phyloP scores from a whole-genome alignment of 352 stramenopile genomes.

The Aphanomyces stellatus region DNA sequence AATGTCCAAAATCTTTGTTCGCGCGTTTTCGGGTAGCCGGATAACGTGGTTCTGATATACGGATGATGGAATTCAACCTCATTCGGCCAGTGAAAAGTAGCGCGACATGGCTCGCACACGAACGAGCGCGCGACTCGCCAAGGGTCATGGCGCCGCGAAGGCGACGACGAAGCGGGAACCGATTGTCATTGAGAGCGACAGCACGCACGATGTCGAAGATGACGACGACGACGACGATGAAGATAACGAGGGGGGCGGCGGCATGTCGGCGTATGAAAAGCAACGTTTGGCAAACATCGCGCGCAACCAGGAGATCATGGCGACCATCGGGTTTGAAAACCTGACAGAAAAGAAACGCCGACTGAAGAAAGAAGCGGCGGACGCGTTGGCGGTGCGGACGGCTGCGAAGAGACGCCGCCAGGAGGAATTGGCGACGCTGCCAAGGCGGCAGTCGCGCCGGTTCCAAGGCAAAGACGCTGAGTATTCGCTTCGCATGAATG shows the following conservation, averaged over 20 bases:
- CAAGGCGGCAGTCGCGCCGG: conserved; percentile 2
- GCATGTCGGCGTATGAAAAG: conserved; percentile 66
- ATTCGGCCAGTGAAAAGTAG: too few species aligned
- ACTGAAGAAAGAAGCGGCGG: neutral
- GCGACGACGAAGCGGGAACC: neutral
- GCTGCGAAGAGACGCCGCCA: conserved; percentile 55
- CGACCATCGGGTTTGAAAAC: conserved; percentile 69
- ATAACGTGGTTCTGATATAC: too few species aligned
- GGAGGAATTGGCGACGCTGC: conserved; percentile 18
- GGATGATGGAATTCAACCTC: too few species aligned
- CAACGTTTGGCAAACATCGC: conserved; percentile 77
- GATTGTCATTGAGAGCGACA: conserved; percentile 1
- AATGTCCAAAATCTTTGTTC: too few species aligned
- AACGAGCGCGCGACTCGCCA: neutral
- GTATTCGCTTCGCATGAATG: conserved; percentile 19
- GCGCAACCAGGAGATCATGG: conserved; percentile 79
- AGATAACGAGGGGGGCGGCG: too few species aligned
- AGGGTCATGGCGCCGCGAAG: neutral
- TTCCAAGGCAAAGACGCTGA: conserved; percentile 41
- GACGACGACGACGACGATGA: neutral
- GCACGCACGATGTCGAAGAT: neutral
- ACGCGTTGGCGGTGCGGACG: conserved; percentile 13
- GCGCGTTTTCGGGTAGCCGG: too few species aligned
- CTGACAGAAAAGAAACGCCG: neutral
- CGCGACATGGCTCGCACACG: too few species aligned